Conservation (phyloP, 192 early-diverging fungal genomes). For the Entrophospora sp. region DNA sequence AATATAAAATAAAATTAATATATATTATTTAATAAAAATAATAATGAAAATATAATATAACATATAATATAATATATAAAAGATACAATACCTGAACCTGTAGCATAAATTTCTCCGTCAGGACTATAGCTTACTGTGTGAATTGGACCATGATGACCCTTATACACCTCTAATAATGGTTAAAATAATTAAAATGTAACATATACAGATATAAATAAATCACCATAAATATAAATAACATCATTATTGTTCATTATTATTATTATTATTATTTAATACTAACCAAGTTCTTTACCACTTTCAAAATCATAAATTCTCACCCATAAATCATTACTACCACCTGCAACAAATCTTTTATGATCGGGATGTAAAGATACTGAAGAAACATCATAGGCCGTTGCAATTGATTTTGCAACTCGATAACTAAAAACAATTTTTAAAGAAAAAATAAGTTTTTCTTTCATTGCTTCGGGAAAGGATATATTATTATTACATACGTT, state of each 20-base stretch:
- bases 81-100: constrained; percentile 53
- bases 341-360: constrained; percentile 69
- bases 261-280: not conserved
- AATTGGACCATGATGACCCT: constrained; percentile 87
- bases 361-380: constrained; percentile 76
- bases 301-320: constrained; percentile 78
- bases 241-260: not conserved
- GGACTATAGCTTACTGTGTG: constrained; percentile 87
- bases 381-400: constrained; percentile 61
- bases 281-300: constrained; percentile 59
- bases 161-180: constrained; percentile 54
- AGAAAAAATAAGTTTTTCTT: constrained; percentile 14
- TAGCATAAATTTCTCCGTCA: constrained; percentile 85
- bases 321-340: constrained; percentile 73
- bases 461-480: too few relatives aligned
- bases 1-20: constrained; percentile 11
- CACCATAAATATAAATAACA: not conserved
- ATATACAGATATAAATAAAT: too few relatives aligned
- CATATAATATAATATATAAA: not conserved
- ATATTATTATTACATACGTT: constrained; percentile 38
- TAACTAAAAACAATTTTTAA: constrained; percentile 20
- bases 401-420: constrained; percentile 43
- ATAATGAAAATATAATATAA: not conserved
- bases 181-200: too few relatives aligned
- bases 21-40: not conserved